Conservation (phyloP, 805 yeast genomes). For the Priceomyces castillae region DNA sequence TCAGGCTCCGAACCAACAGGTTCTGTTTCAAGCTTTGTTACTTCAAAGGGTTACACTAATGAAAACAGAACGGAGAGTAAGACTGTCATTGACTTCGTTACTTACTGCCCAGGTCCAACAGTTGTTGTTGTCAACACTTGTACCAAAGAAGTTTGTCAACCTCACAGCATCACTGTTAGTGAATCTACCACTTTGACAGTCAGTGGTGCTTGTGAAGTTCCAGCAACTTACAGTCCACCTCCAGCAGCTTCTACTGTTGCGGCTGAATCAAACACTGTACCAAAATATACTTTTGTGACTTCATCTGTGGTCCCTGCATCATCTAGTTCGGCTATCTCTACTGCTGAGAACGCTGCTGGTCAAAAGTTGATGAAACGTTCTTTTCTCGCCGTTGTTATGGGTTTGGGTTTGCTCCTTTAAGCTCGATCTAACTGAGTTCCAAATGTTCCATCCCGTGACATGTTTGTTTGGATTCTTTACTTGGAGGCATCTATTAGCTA, state of each 20-base stretch:
- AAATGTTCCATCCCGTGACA: too few relatives aligned
- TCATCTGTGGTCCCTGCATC: neutral
- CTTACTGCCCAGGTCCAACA: conserved; percentile 76
- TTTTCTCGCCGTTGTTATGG: conserved; percentile 26
- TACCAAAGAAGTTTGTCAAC: conserved; percentile 9
- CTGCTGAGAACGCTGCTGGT: conserved; percentile 27
- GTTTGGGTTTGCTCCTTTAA: conserved; percentile 10
- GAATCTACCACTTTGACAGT: conserved; percentile 73
- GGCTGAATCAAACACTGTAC: conserved; percentile 1
- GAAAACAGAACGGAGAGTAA: conserved; percentile 28
- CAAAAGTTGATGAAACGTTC: conserved; percentile 8
- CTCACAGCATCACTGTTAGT: conserved; percentile 60
- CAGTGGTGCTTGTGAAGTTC: conserved; percentile 76
- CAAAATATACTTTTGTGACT: neutral
- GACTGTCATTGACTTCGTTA: conserved; percentile 49
- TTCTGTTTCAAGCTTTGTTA: too few relatives aligned
- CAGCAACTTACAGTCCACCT: conserved; percentile 26
- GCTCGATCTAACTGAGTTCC: too few relatives aligned
- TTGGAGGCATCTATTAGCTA: too few relatives aligned
- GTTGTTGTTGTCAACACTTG: conserved; percentile 53
- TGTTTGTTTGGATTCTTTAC: too few relatives aligned
- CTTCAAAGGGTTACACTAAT: conserved; percentile 4
- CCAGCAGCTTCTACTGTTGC: conserved; percentile 3
- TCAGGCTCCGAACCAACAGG: too few relatives aligned
- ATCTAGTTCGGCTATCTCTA: conserved; percentile 26